These are phyloP conservation scores for Leishmania major DNA, from an alignment of 208 protist species.

Conservation along the genomic window DNA sequence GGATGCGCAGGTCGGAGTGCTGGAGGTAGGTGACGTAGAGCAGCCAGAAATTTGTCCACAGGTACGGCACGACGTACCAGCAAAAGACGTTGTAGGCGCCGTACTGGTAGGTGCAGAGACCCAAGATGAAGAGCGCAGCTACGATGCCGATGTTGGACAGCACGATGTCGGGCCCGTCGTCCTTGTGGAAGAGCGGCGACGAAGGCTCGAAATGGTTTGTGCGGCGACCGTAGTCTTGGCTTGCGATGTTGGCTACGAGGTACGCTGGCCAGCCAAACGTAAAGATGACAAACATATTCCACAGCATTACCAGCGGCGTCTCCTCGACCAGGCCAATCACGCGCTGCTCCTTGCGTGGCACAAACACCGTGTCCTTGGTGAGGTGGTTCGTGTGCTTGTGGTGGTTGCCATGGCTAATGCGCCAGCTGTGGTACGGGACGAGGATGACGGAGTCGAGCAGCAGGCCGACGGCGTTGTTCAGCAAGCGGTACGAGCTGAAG, in stretches of 20 bases:
- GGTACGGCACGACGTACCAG: slow-evolving; percentile 84
- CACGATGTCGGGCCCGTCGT: slow-evolving; percentile 69
- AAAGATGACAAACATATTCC: slow-evolving; percentile 69
- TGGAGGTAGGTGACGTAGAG: slow-evolving; percentile 45
- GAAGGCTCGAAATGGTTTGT: slow-evolving; percentile 86
- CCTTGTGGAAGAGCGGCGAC: slow-evolving; percentile 77
- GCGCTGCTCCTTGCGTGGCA: slow-evolving; percentile 62
- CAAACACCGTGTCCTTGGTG: slow-evolving; percentile 88
- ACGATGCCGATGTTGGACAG: slow-evolving; percentile 76
- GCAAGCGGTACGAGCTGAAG: slow-evolving; percentile 70
- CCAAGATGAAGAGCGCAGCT: slow-evolving; percentile 47
- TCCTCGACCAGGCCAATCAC: slow-evolving; percentile 73
- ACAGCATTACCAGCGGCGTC: slow-evolving; percentile 60
- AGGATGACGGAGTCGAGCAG: slow-evolving; percentile 88
- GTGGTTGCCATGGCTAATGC: slow-evolving; percentile 92
- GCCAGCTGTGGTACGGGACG: slow-evolving; percentile 95
- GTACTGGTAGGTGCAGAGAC: slow-evolving; percentile 41
- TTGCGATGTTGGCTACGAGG: slow-evolving; percentile 73
- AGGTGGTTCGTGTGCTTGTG: slow-evolving; percentile 96
- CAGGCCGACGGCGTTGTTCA: slow-evolving; percentile 92
- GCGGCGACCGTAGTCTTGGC: slow-evolving; percentile 75
- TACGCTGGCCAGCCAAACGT: slow-evolving; percentile 91
- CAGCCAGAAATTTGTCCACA: slow-evolving; percentile 93
- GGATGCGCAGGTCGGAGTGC: slow-evolving; percentile 91
- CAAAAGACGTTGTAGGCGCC: slow-evolving; percentile 61